Evolutionary conservation across 176 grass and related monocot genomes (phyloP).

Genomic region (Canna indica): DNA sequence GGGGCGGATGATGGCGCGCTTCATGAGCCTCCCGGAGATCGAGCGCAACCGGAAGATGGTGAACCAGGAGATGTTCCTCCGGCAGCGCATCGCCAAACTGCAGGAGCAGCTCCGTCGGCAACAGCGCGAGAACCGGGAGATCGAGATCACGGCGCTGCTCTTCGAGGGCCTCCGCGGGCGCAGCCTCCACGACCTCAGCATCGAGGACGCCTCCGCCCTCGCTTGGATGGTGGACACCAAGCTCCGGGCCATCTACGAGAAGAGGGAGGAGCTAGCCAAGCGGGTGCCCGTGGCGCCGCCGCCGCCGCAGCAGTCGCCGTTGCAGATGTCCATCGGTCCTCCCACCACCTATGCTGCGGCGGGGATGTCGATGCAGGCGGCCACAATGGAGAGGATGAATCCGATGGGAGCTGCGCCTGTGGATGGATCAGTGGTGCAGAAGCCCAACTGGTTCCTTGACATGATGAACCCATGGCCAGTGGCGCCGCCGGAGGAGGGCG

Average conservation of each 20-base stretch:
- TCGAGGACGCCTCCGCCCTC: slow-evolving; percentile 26
- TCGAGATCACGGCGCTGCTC: slow-evolving; percentile 26
- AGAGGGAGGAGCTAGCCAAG: not conserved
- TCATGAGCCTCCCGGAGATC: slow-evolving; percentile 32
- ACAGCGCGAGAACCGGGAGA: slow-evolving; percentile 22
- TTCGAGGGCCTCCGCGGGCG: slow-evolving; percentile 20
- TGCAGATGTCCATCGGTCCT: not conserved
- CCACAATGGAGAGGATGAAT: too few relatives aligned
- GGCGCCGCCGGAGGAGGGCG: not conserved
- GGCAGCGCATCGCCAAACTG: slow-evolving; percentile 23
- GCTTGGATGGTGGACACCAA: slow-evolving; percentile 23
- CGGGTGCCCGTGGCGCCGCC: not conserved
- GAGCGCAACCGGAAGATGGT: slow-evolving; percentile 41
- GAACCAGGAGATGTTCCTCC: slow-evolving; percentile 29
- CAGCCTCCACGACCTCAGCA: not conserved
- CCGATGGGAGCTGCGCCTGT: too few relatives aligned
- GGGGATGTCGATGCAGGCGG: too few relatives aligned
- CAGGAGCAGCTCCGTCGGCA: slow-evolving; percentile 31
- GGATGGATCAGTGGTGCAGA: not conserved
- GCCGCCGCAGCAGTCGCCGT: not conserved
- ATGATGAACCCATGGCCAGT: not conserved
- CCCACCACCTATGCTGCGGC: not conserved
- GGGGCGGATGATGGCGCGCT: not conserved
- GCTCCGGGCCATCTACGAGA: not conserved
- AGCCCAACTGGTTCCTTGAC: slow-evolving; percentile 5